Evolutionary conservation across 2,329 filamentous ascomycete genomes (phyloP).

Genomic region (Achaetomium macrosporum): DNA sequence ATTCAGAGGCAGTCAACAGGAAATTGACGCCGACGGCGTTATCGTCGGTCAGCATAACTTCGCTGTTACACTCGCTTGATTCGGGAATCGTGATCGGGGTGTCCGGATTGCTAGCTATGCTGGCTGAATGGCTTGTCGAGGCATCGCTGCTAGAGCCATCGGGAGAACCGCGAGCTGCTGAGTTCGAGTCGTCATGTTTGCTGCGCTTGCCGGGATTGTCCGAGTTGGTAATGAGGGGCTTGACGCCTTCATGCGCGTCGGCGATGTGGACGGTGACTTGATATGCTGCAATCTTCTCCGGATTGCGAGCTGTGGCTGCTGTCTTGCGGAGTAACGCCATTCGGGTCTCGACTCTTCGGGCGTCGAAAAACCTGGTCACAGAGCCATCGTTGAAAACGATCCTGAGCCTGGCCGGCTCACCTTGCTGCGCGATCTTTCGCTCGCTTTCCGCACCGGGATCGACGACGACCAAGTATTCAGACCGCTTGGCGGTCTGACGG

Average conservation of each 20-base stretch:
- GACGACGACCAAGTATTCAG: conserved; percentile 9
- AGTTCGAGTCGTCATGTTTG: background rate
- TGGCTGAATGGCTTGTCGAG: background rate
- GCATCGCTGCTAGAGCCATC: background rate
- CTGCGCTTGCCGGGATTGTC: background rate
- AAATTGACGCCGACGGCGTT: conserved; percentile 10
- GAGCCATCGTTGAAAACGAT: conserved; percentile 1
- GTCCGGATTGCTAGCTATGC: background rate
- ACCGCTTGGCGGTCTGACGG: conserved; percentile 8
- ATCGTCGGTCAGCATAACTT: background rate
- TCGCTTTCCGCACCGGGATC: conserved; percentile 3
- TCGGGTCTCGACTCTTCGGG: conserved; percentile 4
- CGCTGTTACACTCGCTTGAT: background rate
- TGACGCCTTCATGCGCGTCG: conserved; percentile 1
- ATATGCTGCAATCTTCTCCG: background rate
- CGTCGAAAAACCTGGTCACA: conserved; percentile 5
- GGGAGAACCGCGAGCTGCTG: background rate
- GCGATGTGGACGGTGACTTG: conserved; percentile 5
- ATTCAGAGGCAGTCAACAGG: conserved; percentile 8
- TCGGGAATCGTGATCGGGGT: background rate
- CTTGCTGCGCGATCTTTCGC: background rate
- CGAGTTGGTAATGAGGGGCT: background rate
- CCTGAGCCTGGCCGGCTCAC: conserved; percentile 3
- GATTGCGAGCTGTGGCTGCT: background rate
- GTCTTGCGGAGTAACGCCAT: background rate